Evolutionary conservation across 352 stramenopile species (phyloP), one percentile per base, ranked within the genome.

Genomic region (Globisporangium cystogenes): DNA sequence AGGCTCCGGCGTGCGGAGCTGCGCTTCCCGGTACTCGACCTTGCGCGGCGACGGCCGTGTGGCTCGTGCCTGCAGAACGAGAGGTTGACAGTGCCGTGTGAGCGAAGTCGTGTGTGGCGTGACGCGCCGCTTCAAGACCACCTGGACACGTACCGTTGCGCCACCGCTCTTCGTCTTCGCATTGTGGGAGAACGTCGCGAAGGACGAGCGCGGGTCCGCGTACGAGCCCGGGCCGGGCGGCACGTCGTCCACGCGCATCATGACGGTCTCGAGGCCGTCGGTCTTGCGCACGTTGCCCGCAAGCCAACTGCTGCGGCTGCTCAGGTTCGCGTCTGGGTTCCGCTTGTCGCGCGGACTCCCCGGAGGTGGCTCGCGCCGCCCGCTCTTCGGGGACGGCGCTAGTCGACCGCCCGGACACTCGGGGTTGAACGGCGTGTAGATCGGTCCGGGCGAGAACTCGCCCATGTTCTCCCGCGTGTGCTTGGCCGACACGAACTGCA

Each of bases 381-480:
- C 55, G 2, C 44, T 64, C 20, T 65, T 67, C 2, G 80, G 69
- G 0, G 80, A 84, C 6, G 82, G 80, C 3, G 77, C 82, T 3
- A 93, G 56, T 18, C 80, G 64, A 0, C 80, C 82, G 16, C 82
- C 82, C 11, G 80, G 65, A 14, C 64, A 79, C n/a, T 87, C 70
- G 2, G 82, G 82, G 16, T 88, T 87, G 52, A 77, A 82, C 39
- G 80, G 77, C 20, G 67, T 61, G 63, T 93, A 93, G 61, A 93
- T 93, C 23, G 82, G 82, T 2, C 82, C 82, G 33, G 82, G 82
- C 10, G 82, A 93, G 57, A 91, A 93, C 68, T 91, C 82, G 65
- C 65, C 82, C 80, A 93, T 90, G 52, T 93, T 93, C 48, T 93
- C 82, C 24, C 82, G 80, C 15, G 70, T 86, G 59, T 93, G 82